These are phyloP conservation scores for Mollisia scopiformis DNA, from an alignment of 2,329 filamentous ascomycete genomes.

Conservation along the genomic window DNA sequence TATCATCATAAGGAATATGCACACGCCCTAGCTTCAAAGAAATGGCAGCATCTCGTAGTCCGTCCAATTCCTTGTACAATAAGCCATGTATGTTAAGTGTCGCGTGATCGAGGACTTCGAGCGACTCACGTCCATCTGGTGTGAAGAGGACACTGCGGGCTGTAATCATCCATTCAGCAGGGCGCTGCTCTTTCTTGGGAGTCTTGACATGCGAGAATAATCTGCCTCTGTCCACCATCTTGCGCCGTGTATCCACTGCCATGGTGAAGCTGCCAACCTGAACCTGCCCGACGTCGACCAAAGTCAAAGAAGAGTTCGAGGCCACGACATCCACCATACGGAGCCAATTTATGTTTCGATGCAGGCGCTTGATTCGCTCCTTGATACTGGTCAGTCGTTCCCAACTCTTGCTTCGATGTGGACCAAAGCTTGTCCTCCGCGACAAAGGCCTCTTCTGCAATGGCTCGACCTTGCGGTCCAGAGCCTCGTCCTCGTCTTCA, in stretches of 20 bases:
- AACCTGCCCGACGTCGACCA: slow-evolving; percentile 81
- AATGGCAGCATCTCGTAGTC: slow-evolving; percentile 86
- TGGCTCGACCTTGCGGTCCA: slow-evolving; percentile 23
- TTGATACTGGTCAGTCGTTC: slow-evolving; percentile 77
- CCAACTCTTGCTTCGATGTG: slow-evolving; percentile 74
- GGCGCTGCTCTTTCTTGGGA: slow-evolving; percentile 64
- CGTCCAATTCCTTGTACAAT: slow-evolving; percentile 82
- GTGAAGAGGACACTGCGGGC: slow-evolving; percentile 88
- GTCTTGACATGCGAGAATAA: slow-evolving; percentile 82
- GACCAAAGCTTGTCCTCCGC: slow-evolving; percentile 31
- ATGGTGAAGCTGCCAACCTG: slow-evolving; percentile 84
- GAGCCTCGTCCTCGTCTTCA: slow-evolving; percentile 31
- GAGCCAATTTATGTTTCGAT: slow-evolving; percentile 86
- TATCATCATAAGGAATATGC: slow-evolving; percentile 88
- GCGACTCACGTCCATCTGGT: slow-evolving; percentile 79
- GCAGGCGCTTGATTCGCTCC: slow-evolving; percentile 83
- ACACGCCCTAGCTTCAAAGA: slow-evolving; percentile 89
- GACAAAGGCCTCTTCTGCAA: slow-evolving; percentile 25
- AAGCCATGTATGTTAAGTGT: slow-evolving; percentile 91
- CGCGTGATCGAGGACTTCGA: slow-evolving; percentile 86
- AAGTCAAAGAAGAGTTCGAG: slow-evolving; percentile 74
- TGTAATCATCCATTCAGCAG: slow-evolving; percentile 93
- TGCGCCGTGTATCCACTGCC: slow-evolving; percentile 86
- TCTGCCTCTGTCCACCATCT: slow-evolving; percentile 87
- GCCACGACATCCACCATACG: slow-evolving; percentile 88